Evolutionary conservation across 2,329 filamentous ascomycete species (phyloP).

Genomic region (Curvularia lunata): DNA sequence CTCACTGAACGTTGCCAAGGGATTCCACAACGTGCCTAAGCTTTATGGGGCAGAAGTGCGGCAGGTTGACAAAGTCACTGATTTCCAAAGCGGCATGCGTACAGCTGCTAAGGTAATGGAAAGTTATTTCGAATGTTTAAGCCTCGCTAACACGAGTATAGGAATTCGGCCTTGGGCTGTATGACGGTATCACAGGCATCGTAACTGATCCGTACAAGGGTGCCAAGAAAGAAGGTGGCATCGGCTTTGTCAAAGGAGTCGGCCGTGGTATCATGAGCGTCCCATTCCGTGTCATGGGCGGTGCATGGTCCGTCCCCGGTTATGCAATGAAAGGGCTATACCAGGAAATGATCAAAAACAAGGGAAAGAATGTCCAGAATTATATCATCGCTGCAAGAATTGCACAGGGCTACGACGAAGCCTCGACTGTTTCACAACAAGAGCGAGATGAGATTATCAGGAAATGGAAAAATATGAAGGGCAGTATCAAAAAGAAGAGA

Average conservation of each 20-base stretch:
- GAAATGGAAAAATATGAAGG: conserved; percentile 67
- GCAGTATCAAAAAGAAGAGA: conserved; percentile 64
- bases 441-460: conserved; percentile 70
- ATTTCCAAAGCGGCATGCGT: conserved; percentile 74
- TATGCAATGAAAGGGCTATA: conserved; percentile 85
- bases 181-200: conserved; percentile 80
- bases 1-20: conserved; percentile 79
- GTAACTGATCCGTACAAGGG: conserved; percentile 78
- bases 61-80: conserved; percentile 79
- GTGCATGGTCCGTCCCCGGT: conserved; percentile 68
- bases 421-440: conserved; percentile 58
- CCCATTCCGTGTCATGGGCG: conserved; percentile 81
- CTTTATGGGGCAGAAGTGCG: conserved; percentile 85
- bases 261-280: conserved; percentile 84
- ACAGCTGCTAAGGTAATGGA: conserved; percentile 70
- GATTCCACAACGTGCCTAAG: conserved; percentile 85
- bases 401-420: conserved; percentile 74
- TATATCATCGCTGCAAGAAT: conserved; percentile 81
- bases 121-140: not conserved
- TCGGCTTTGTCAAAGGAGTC: conserved; percentile 78
- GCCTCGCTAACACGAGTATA: conserved; percentile 31
- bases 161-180: conserved; percentile 79
- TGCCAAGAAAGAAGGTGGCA: conserved; percentile 67
- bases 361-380: conserved; percentile 74
- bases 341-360: conserved; percentile 74